Evolutionary conservation across 768 basidiomycete genomes (phyloP).

Genomic region (Leccinum aurantiacum): DNA sequence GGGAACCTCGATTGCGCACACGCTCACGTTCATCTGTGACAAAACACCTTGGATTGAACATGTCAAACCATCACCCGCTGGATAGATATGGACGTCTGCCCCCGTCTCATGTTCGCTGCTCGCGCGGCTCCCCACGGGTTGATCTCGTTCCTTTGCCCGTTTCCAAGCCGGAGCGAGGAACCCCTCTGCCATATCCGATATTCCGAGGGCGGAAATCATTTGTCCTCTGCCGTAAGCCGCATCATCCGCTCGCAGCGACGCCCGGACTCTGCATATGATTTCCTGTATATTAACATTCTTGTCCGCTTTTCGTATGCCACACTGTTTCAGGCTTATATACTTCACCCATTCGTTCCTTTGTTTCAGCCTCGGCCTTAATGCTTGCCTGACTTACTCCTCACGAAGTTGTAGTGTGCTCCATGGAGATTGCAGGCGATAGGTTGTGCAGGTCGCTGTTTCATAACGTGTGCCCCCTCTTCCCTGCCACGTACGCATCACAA

Average conservation of each 20-base stretch:
- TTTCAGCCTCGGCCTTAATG: constrained; percentile 1
- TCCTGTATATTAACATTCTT: constrained; percentile 1
- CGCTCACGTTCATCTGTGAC: constrained; percentile 25
- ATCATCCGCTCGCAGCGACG: constrained; percentile 1
- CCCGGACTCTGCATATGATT: constrained; percentile 1
- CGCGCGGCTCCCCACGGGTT: constrained; percentile 22
- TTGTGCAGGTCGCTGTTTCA: not conserved
- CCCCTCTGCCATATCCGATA: constrained; percentile 7
- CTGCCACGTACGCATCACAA: constrained; percentile 1
- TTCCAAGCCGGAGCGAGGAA: constrained; percentile 19
- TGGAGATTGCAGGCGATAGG: constrained; percentile 3
- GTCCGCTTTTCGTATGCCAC: not conserved
- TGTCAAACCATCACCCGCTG: constrained; percentile 7
- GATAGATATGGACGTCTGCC: constrained; percentile 5
- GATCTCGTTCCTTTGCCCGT: constrained; percentile 16
- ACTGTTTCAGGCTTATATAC: constrained; percentile 4
- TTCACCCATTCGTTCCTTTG: constrained; percentile 1
- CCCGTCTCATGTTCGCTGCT: not conserved
- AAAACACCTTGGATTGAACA: constrained; percentile 14
- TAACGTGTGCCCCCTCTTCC: not conserved
- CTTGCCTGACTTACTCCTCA: not conserved
- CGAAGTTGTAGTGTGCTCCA: not conserved
- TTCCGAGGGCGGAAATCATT: constrained; percentile 6
- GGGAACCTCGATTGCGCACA: constrained; percentile 18
- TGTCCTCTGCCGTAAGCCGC: constrained; percentile 9